Evolutionary conservation across 2,329 filamentous ascomycete genomes (phyloP), one percentile per base, ranked within the genome.

Genomic region (Piedraia hortae): DNA sequence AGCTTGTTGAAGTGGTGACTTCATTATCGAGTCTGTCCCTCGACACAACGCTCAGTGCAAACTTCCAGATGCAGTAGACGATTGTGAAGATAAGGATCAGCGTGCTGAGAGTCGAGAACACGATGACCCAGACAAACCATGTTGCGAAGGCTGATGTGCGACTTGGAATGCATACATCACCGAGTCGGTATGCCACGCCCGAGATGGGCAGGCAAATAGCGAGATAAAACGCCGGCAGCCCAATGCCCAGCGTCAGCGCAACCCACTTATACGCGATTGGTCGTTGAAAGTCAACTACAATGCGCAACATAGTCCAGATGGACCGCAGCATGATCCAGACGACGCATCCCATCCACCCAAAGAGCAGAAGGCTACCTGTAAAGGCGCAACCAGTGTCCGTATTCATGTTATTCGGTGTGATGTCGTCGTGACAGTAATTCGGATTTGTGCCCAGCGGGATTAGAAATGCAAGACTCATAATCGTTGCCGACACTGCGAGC

Each of bases 101-200:
- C 12, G 42, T 37, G 4, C 38, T 34, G 6, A 30, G 17, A 10
- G 21, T 23, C 8, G 33, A 28, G 19, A 47, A 44, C 5, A 34
- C 27, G 13, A 47, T 28, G 4, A 45, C 28, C 44, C 45, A 47
- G 20, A 34, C 29, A 35, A 43, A 47, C 28, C 45, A 46, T 2
- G 39, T 40, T 16, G 66, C 61, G 41, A 88, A 50, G 29, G 74
- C 78, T 44, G 88, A 62, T 25, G 62, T 49, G 43, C 88, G 73
- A 50, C 90, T 91, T 51, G 91, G 78, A 42, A 91, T 80, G 46
- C 82, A 93, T 14, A 77, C 72, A 22, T 62, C 58, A 23, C 82
- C 82, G 37, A 91, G 90, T 22, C 82, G 67, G 48, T 80, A 93
- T 1, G 80, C 91, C 3, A 90, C 74, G 11, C 82, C 85, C 22